Conservation (phyloP, 1,284 basidiomycete genomes). For the Fomitopsis pinicola region DNA sequence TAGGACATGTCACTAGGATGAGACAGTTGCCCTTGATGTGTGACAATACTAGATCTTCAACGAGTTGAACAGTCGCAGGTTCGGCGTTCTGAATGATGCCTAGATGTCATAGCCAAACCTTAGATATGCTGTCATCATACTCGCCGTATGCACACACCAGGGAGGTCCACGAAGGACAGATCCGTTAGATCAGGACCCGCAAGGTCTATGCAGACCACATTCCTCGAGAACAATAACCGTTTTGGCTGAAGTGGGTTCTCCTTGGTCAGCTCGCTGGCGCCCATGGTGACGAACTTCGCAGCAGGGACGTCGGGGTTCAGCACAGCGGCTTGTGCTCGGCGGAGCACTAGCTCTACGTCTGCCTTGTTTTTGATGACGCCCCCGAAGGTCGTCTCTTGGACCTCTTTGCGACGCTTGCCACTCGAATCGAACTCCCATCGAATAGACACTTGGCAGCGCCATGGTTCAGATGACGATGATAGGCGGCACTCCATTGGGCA, state of each 20-base stretch:
- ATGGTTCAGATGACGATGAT: slow-evolving; percentile 15
- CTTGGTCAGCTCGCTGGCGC: slow-evolving; percentile 16
- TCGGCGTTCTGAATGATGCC: slow-evolving; percentile 55
- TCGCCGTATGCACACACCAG: slow-evolving; percentile 25
- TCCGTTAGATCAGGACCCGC: slow-evolving; percentile 40
- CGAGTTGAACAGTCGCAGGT: slow-evolving; percentile 36
- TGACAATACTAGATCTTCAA: slow-evolving; percentile 40
- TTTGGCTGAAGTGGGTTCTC: background rate
- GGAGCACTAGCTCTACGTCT: slow-evolving; percentile 35
- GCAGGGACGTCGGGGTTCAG: slow-evolving; percentile 31
- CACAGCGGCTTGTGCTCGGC: slow-evolving; percentile 42
- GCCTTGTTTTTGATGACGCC: slow-evolving; percentile 27
- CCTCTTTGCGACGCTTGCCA: slow-evolving; percentile 18
- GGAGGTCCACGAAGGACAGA: slow-evolving; percentile 42
- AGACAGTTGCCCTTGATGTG: slow-evolving; percentile 41
- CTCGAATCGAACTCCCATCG: slow-evolving; percentile 23
- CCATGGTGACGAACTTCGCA: slow-evolving; percentile 21
- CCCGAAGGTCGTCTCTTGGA: slow-evolving; percentile 34
- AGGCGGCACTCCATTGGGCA: slow-evolving; percentile 28
- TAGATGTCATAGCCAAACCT: slow-evolving; percentile 13
- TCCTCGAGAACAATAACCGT: slow-evolving; percentile 35
- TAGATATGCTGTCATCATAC: slow-evolving; percentile 18
- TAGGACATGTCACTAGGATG: slow-evolving; percentile 58
- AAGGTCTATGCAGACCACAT: slow-evolving; percentile 42
- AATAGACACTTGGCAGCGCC: slow-evolving; percentile 32